Percentiles rank a stretch among this genome's conserved stretches.
These are phyloP conservation scores for Plectranthus barbatus DNA, from an alignment of 257 asterid genomes.

Conservation along the genomic window DNA sequence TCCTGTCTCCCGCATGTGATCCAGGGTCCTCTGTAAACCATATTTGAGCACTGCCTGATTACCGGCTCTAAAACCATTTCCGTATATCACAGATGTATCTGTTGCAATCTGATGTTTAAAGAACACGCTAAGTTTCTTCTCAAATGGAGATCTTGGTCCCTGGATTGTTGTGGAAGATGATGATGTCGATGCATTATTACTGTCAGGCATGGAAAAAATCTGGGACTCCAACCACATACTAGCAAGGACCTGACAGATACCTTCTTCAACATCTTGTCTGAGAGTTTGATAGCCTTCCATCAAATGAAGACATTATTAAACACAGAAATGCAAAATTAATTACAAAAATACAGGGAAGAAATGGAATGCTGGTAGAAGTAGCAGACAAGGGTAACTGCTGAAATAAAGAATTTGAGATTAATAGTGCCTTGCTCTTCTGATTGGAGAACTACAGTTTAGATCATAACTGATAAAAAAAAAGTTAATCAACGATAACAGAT, in stretches of 20 bases:
- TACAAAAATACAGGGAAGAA: background rate
- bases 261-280: conserved; percentile 92
- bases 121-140: conserved; percentile 66
- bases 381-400: background rate
- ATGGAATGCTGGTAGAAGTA: background rate
- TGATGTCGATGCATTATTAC: conserved; percentile 34
- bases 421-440: background rate
- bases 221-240: conserved; percentile 90
- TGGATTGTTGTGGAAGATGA: conserved; percentile 22
- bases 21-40: conserved; percentile 68
- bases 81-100: conserved; percentile 75
- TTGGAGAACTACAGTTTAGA: background rate
- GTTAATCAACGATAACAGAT: background rate
- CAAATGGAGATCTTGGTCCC: conserved; percentile 58
- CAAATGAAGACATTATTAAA: background rate
- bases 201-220: conserved; percentile 33
- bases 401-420: background rate
- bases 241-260: conserved; percentile 91
- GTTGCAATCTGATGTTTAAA: conserved; percentile 88
- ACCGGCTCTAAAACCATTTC: conserved; percentile 88
- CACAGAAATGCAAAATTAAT: background rate
- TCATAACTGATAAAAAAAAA: background rate
- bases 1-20: conserved; percentile 77
- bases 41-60: conserved; percentile 68
- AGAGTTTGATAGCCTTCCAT: conserved; percentile 67